phyloP scores from a whole-genome alignment of 805 yeast species.

The Monosporozyma yasuniensis region DNA sequence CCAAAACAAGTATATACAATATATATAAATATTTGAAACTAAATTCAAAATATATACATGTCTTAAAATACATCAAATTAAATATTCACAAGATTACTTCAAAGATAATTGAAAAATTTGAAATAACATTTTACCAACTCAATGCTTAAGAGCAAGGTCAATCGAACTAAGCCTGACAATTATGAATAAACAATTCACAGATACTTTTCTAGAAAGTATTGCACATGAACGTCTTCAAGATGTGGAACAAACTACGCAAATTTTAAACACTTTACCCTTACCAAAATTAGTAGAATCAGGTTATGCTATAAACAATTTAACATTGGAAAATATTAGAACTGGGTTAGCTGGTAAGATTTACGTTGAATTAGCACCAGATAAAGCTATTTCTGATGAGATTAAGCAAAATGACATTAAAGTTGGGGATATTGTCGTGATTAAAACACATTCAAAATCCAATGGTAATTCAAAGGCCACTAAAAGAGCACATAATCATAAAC shows the following conservation, averaged over 20 bases:
- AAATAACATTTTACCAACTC: too few relatives aligned
- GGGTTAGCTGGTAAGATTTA: conserved; percentile 61
- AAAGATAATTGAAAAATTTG: too few relatives aligned
- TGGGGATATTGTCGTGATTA: conserved; percentile 71
- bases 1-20: background rate
- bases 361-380: conserved; percentile 56
- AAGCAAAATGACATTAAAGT: conserved; percentile 47
- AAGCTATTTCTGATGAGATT: conserved; percentile 26
- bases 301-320: conserved; percentile 62
- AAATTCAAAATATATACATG: background rate
- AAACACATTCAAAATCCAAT: conserved; percentile 22
- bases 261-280: conserved; percentile 45
- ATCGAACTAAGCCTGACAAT: too few relatives aligned
- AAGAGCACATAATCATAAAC: conserved; percentile 12
- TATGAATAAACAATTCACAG: conserved; percentile 30
- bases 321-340: conserved; percentile 51
- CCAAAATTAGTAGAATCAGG: conserved; percentile 64
- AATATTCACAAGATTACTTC: too few relatives aligned
- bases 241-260: conserved; percentile 36
- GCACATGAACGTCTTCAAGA: conserved; percentile 46
- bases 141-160: too few relatives aligned
- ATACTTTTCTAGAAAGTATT: conserved; percentile 34
- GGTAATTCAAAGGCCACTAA: conserved; percentile 21
- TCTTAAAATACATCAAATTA: too few relatives aligned
- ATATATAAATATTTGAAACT: background rate